Evolutionary conservation across 1,284 basidiomycete genomes (phyloP).

Genomic region (Hemileia vastatrix): DNA sequence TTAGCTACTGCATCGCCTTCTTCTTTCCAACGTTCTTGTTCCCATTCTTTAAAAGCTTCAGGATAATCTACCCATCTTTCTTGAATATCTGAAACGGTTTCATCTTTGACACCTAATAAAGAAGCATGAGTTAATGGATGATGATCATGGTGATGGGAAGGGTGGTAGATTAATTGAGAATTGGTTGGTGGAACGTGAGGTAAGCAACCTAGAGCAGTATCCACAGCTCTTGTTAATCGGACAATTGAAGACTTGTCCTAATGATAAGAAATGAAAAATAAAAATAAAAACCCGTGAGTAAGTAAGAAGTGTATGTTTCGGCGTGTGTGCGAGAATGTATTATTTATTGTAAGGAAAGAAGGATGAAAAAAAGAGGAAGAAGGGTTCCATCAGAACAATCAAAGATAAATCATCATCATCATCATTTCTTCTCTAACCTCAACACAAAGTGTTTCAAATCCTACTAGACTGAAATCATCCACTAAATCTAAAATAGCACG

Average conservation of each 20-base stretch:
- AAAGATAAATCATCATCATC: too few relatives aligned
- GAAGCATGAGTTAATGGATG: constrained; percentile 61
- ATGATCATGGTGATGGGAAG: background rate
- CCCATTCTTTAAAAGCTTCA: constrained; percentile 3
- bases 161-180: too few relatives aligned
- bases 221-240: constrained; percentile 66
- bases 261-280: too few relatives aligned
- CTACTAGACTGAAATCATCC: constrained; percentile 87
- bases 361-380: too few relatives aligned
- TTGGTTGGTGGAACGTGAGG: constrained; percentile 59
- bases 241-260: constrained; percentile 86
- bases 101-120: constrained; percentile 52
- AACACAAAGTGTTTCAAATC: constrained; percentile 92
- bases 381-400: too few relatives aligned
- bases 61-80: constrained; percentile 34
- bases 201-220: constrained; percentile 80
- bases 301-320: too few relatives aligned
- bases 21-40: constrained; percentile 17
- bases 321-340: too few relatives aligned
- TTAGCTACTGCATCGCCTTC: constrained; percentile 10
- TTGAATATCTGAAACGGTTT: constrained; percentile 53
- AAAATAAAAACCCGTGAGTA: too few relatives aligned
- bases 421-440: too few relatives aligned
- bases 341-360: too few relatives aligned
- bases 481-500: constrained; percentile 80